Base-by-base conservation (phyloP, 305 asterid genomes). In the Andrographis paniculata region DNA sequence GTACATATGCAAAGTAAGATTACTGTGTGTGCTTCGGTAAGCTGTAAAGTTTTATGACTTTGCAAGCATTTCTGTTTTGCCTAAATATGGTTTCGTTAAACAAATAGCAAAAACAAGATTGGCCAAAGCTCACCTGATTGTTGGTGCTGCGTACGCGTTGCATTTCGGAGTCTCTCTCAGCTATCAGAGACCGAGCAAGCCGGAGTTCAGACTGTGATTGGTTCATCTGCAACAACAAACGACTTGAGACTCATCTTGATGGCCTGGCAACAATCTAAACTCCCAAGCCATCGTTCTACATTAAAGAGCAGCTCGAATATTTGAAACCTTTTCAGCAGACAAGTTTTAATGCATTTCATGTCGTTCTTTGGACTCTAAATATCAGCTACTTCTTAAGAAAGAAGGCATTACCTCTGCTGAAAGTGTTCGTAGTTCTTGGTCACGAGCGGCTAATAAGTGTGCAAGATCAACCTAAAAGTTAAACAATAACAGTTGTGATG, bases 401-500 rank as follows among this genome's bases (percentile, higher is more conserved):
- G 58, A 48, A 38, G 40, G 59, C 49, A 56, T 43, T 73, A 87
- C 99, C 95, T 92, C 95, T 55, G 99, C 96, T 28, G 95, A 75
- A 66, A 81, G 78, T 50, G 96, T 92, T 27, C 99, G 95, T 49
- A 92, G 63, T 64, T 92, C 99, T 62, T 92, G 99, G 72, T 92
- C 99, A 45, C 99, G 85, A 72, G 95, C 78, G 42, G 99, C 95
- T 61, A 92, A 77, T 50, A 81, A 63, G 67, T 87, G 99, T 17
- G 94, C 96, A 59, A 87, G 95, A 73, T 92, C 99, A 64, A 92
- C 96, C 96, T 92, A 71, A 60, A 72, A 40, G 53, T 63, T 53
- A 58, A 67, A 58, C 42, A 19, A 24, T 3, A 24, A 3, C 30
- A 3, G 30, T 24, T 24, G n/a, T n/a, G n/a, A n/a, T n/a, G n/a